Base-by-base conservation (phyloP, 306 rosid genomes). In the Cucumis cinereus region DNA sequence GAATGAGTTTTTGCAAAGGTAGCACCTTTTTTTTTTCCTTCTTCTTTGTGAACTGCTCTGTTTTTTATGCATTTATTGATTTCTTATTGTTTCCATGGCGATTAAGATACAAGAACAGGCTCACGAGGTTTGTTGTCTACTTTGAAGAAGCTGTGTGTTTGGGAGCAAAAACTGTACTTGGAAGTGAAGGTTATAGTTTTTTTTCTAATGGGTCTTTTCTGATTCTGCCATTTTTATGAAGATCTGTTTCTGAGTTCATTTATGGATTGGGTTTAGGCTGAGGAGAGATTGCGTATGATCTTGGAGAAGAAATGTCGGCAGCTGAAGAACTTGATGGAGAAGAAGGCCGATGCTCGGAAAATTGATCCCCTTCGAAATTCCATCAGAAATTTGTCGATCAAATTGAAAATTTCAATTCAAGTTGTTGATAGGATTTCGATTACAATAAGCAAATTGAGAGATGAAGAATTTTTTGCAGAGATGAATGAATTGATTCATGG, bases 91-190 rank as follows among this genome's bases (percentile, higher is more conserved):
- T 17, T 76, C 78, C 80, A 79, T 8, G 36, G 53, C 82, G 84
- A 78, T 15, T 58, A 52, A 76, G 90, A 87, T 13, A n/a, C 54
- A 59, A 81, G 78, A 2, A 66, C 73, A 35, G 49, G 75, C 66
- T 74, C 81, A 3, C 79, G 56, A 56, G 89, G 82, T 67, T 80
- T 93, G 10, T 75, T 86, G 76, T 80, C 88, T 52, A 86, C 89
- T 74, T 76, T 93, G 77, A 84, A 81, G 83, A 90, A 84, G 81
- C 83, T 93, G 1, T 85, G 78, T 23, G 49, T 87, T 80, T 90
- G 98, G 98, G 98, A 93, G 88, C 88, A 87, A 83, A 93, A 93
- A 80, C 86, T 93, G 6, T 88, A 90, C 52, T 77, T 81, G 36
- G 97, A 93, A 85, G 97, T 93, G 66, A 91, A 93, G 97, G 97